Conservation (phyloP, 2,329 filamentous ascomycete genomes). For the Xylaria sp. region DNA sequence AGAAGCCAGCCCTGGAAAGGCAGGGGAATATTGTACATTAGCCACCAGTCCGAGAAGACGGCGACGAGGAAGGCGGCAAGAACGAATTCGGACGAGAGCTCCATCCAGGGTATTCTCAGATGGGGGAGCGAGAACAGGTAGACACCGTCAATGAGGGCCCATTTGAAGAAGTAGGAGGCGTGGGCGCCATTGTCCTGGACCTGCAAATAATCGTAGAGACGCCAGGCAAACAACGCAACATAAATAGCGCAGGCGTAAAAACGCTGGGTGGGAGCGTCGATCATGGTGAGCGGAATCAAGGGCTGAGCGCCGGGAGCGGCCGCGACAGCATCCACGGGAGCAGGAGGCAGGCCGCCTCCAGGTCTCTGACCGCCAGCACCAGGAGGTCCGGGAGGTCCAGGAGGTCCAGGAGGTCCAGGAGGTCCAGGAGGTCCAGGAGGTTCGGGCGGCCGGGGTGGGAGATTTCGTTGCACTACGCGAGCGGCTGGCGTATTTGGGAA, state of each 20-base stretch:
- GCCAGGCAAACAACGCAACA: slow-evolving; percentile 76
- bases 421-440: not conserved
- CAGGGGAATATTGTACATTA: slow-evolving; percentile 47
- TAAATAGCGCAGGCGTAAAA: slow-evolving; percentile 87
- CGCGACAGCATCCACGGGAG: slow-evolving; percentile 49
- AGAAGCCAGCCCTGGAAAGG: slow-evolving; percentile 74
- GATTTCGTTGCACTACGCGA: slow-evolving; percentile 44
- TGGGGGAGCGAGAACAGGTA: slow-evolving; percentile 88
- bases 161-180: slow-evolving; percentile 92
- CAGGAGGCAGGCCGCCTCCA: slow-evolving; percentile 49
- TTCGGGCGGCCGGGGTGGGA: slow-evolving; percentile 1
- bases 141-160: slow-evolving; percentile 82
- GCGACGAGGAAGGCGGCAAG: slow-evolving; percentile 74
- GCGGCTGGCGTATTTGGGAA: slow-evolving; percentile 76
- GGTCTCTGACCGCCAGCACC: not conserved
- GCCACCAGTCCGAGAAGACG: slow-evolving; percentile 75
- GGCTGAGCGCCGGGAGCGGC: slow-evolving; percentile 53
- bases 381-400: not conserved
- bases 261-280: slow-evolving; percentile 91
- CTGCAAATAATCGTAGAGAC: slow-evolving; percentile 83
- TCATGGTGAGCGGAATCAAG: slow-evolving; percentile 77
- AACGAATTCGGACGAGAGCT: slow-evolving; percentile 80
- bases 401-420: not conserved
- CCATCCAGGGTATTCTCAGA: slow-evolving; percentile 93
- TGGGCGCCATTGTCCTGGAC: slow-evolving; percentile 82